Evolutionary conservation across 2,329 filamentous ascomycete genomes (phyloP), one percentile per base, ranked within the genome.

Genomic region (Anisogramma anomala): DNA sequence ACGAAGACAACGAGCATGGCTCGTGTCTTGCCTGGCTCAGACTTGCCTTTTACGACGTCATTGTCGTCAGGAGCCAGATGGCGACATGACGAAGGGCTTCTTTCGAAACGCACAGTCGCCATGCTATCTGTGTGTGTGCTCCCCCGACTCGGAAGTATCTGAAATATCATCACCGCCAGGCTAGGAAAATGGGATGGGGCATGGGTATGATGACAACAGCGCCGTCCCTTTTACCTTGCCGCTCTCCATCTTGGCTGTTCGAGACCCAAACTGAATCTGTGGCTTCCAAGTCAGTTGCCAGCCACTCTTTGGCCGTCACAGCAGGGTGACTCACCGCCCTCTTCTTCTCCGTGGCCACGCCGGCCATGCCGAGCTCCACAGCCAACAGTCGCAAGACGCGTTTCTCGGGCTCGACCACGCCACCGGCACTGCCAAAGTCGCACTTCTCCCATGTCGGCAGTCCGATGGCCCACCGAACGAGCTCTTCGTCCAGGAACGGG

Each of bases 291-390:
- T 45, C 15, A 23, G 35, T 4, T 32, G 18, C n/a, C n/a, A n/a
- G n/a, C n/a, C n/a, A n/a, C n/a, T n/a, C n/a, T n/a, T 3, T 23
- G 9, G 13, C 11, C 3, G 15, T 7, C 13, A 28, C 15, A 15
- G 35, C 19, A 26, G 20, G 23, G 18, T 14, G 8, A 66, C 79
- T 57, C 64, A 87, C 83, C 14, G 89, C 89, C 55, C 88, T 72
- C 63, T 98, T 98, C 70, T 91, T 94, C 61, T 96, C 88, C n/a
- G 65, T 64, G 4, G 89, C 80, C 2, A 87, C 84, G 5, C 61
- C 63, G 2, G 58, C 58, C 74, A 96, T 79, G 3, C 80, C 83
- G 26, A 95, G 61, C 22, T 77, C 71, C 58, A 78, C 73, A 0
- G 88, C 86, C 17, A 94, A 62, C 17, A 94, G 67, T 17, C 91